Conservation (phyloP, 176 grass and related monocot species). For the Zea mays region Zm-B73-REFERENCE-NAM-5.0 NC_050099.1:190237501-190238000, state of each 20-base stretch:
- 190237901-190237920: background rate
- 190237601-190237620: background rate
- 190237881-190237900: slow-evolving; percentile 28
- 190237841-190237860: background rate
- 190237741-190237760: background rate
- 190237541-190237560: background rate
- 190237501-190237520: background rate
- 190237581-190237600: no score
- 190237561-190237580: no score
- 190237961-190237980: slow-evolving; percentile 33
- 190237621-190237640: background rate
- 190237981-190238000: slow-evolving; percentile 19
- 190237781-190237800: background rate
- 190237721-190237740: background rate
- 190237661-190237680: background rate
- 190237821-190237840: slow-evolving; percentile 17
- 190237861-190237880: slow-evolving; percentile 4
- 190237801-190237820: slow-evolving; percentile 13
- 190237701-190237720: background rate
- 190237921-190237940: slow-evolving; percentile 5
- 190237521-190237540: background rate
- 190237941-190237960: slow-evolving; percentile 31
- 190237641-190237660: background rate
- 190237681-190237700: background rate
- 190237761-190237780: background rate